Evolutionary conservation across 257 asterid species (phyloP).

Genomic region (Jacaranda mimosifolia): DNA sequence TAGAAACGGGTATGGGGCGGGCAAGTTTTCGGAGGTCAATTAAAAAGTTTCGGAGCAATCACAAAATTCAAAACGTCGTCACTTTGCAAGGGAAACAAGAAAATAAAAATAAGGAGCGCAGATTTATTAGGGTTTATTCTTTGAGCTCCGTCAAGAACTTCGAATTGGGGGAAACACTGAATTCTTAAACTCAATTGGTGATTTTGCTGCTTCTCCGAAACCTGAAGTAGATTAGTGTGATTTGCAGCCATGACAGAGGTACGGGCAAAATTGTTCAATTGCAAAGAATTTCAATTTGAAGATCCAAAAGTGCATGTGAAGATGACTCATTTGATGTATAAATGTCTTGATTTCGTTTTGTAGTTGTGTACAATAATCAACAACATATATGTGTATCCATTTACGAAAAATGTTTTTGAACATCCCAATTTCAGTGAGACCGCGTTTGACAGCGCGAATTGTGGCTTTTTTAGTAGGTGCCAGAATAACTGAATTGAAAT

Average conservation of each 20-base stretch:
- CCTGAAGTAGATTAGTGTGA: constrained; percentile 28
- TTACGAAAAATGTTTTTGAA: background rate
- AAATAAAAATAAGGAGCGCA: background rate
- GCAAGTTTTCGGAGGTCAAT: background rate
- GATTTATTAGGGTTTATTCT: constrained; percentile 36
- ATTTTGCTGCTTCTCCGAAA: constrained; percentile 14
- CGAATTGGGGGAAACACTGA: constrained; percentile 18
- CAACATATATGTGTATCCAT: background rate
- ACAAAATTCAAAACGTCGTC: constrained; percentile 26
- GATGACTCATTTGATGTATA: background rate
- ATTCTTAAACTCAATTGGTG: constrained; percentile 19
- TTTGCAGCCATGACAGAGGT: constrained; percentile 93
- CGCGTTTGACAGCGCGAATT: background rate
- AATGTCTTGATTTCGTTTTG: background rate
- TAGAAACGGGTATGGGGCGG: constrained; percentile 3
- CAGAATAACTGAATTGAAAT: constrained; percentile 20
- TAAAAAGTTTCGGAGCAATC: background rate
- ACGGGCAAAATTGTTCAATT: constrained; percentile 16
- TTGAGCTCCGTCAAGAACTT: constrained; percentile 15
- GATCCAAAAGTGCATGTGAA: background rate
- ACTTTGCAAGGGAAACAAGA: background rate
- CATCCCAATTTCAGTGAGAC: background rate
- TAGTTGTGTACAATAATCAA: background rate
- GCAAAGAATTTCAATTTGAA: constrained; percentile 17
- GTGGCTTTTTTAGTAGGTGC: background rate